Evolutionary conservation across 208 protist genomes (phyloP).

Genomic region (Leishmania braziliensis): DNA sequence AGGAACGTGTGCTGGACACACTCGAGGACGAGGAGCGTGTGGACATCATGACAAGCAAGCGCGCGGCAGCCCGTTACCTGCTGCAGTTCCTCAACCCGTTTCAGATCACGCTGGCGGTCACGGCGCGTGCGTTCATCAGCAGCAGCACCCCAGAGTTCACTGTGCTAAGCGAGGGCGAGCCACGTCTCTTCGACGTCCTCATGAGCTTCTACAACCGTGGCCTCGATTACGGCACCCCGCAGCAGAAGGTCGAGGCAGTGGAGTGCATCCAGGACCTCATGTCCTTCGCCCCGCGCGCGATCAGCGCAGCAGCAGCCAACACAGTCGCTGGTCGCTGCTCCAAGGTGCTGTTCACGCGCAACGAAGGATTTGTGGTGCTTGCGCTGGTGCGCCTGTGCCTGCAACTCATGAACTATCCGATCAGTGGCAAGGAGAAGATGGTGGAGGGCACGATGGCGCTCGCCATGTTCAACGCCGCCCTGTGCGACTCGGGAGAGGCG

Average conservation of each 20-base stretch:
- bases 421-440: constrained; percentile 90
- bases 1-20: constrained; percentile 61
- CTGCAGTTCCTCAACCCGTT: constrained; percentile 82
- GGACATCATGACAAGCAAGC: constrained; percentile 82
- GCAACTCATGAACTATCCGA: constrained; percentile 81
- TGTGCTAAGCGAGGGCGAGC: constrained; percentile 76
- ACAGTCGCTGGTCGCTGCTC: constrained; percentile 88
- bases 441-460: constrained; percentile 89
- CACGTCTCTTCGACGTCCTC: constrained; percentile 81
- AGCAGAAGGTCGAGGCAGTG: constrained; percentile 88
- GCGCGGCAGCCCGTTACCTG: constrained; percentile 79
- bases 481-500: constrained; percentile 84
- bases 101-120: constrained; percentile 58
- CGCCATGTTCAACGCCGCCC: constrained; percentile 88
- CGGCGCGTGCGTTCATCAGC: constrained; percentile 60
- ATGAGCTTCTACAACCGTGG: constrained; percentile 89
- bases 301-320: constrained; percentile 74
- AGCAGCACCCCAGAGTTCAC: constrained; percentile 61
- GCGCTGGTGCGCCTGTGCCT: constrained; percentile 85
- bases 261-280: constrained; percentile 91
- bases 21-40: constrained; percentile 76
- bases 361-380: constrained; percentile 83
- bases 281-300: constrained; percentile 66
- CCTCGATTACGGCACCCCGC: constrained; percentile 85
- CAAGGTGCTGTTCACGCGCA: constrained; percentile 91